Evolutionary conservation across 2,329 filamentous ascomycete genomes (phyloP).

Genomic region (Trichoderma koningii): DNA sequence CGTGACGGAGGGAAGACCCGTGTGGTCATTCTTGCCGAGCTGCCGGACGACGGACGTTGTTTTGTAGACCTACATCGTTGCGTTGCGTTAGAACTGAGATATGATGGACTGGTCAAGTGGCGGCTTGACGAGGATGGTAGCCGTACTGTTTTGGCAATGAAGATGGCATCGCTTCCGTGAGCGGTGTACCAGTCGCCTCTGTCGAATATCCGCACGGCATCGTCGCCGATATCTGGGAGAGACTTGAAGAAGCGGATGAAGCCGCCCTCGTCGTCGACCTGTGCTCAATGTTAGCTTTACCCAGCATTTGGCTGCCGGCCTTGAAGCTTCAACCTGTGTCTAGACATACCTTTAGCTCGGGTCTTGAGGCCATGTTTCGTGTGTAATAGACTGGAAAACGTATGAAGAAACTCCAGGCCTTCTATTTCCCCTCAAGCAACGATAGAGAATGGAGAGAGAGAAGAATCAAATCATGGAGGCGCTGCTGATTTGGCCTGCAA

Average conservation of each 20-base stretch:
- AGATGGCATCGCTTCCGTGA: slow-evolving; percentile 82
- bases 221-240: slow-evolving; percentile 69
- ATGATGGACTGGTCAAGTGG: neutral
- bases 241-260: slow-evolving; percentile 97
- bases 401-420: neutral
- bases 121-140: neutral
- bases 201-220: slow-evolving; percentile 88
- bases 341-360: slow-evolving; percentile 64
- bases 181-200: slow-evolving; percentile 94
- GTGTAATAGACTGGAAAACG: neutral
- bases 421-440: neutral
- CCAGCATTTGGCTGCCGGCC: too few relatives aligned
- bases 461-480: neutral
- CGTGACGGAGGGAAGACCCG: slow-evolving; percentile 88
- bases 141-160: slow-evolving; percentile 74
- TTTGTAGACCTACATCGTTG: slow-evolving; percentile 74
- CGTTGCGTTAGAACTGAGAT: neutral
- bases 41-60: slow-evolving; percentile 94
- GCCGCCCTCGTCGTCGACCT: slow-evolving; percentile 95
- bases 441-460: neutral
- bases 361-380: slow-evolving; percentile 66
- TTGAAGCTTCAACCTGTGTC: neutral
- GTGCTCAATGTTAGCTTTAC: slow-evolving; percentile 22
- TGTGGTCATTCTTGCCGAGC: slow-evolving; percentile 79
- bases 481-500: neutral